phyloP scores from a whole-genome alignment of 179 eudicot species.

The Beta macrorhiza region DNA sequence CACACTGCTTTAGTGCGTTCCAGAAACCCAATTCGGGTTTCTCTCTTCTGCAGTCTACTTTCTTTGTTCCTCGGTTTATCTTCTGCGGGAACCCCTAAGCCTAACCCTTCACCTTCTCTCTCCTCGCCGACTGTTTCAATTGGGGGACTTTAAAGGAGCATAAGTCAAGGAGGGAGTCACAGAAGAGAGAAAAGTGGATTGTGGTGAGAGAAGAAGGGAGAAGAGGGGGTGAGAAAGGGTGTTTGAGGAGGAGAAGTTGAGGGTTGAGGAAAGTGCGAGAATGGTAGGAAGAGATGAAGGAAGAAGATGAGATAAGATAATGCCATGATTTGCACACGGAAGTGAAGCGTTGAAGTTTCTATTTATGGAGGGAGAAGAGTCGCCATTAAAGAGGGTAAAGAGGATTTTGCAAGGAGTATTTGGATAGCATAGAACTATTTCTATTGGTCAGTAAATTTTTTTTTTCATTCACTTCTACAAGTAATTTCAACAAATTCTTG shows the following conservation, averaged over 20 bases:
- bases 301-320: not conserved
- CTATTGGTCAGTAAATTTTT: too few species aligned
- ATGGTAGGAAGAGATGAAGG: slow-evolving; percentile 13
- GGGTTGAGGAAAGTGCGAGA: slow-evolving; percentile 4
- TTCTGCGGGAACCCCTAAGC: too few species aligned
- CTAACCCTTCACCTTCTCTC: too few species aligned
- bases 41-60: too few species aligned
- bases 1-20: too few species aligned
- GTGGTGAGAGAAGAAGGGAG: not conserved
- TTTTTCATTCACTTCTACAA: too few species aligned
- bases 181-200: slow-evolving; percentile 25
- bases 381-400: slow-evolving; percentile 7
- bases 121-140: too few species aligned
- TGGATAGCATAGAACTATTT: too few species aligned
- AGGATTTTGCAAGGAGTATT: too few species aligned
- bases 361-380: slow-evolving; percentile 19
- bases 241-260: slow-evolving; percentile 28
- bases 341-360: slow-evolving; percentile 26
- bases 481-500: too few species aligned
- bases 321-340: slow-evolving; percentile 30
- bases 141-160: not conserved
- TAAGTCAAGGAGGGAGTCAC: slow-evolving; percentile 5
- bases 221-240: slow-evolving; percentile 6
- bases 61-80: too few species aligned
- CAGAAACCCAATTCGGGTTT: too few species aligned